Conservation (phyloP, 768 basidiomycete genomes). For the Hericium alpestre region DNA sequence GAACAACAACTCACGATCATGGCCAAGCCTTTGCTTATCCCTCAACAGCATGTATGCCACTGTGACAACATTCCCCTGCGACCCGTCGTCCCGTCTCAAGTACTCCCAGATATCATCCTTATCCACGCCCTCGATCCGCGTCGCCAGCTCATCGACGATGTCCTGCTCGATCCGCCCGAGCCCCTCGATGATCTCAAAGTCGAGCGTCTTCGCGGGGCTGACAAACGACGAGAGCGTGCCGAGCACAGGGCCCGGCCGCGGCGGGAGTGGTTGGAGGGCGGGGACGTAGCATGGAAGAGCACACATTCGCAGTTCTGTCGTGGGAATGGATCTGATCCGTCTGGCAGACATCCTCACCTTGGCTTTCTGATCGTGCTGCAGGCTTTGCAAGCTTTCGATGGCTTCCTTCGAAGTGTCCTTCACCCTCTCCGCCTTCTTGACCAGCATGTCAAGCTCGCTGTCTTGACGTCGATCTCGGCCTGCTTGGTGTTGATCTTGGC, state of each 20-base stretch:
- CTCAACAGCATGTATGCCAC: slow-evolving; percentile 91
- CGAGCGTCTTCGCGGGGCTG: slow-evolving; percentile 49
- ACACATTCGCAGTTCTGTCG: too few species aligned
- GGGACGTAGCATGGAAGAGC: too few species aligned
- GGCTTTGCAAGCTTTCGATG: too few species aligned
- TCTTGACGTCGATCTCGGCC: too few species aligned
- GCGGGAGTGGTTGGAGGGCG: slow-evolving; percentile 76
- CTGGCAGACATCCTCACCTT: too few species aligned
- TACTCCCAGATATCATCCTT: slow-evolving; percentile 85
- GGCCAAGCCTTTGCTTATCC: slow-evolving; percentile 76
- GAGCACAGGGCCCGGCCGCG: slow-evolving; percentile 64
- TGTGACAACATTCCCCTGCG: slow-evolving; percentile 86
- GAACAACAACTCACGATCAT: slow-evolving; percentile 58
- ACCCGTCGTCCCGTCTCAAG: slow-evolving; percentile 71
- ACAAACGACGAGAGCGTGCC: slow-evolving; percentile 66
- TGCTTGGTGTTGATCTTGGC: too few species aligned
- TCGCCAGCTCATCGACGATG: slow-evolving; percentile 73
- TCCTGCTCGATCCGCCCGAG: slow-evolving; percentile 88
- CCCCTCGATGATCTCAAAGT: slow-evolving; percentile 84
- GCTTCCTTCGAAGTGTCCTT: too few species aligned
- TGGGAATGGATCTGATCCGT: too few species aligned
- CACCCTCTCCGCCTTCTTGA: too few species aligned
- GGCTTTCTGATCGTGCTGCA: too few species aligned
- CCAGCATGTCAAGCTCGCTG: too few species aligned
- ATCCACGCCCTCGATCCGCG: slow-evolving; percentile 63